These are phyloP conservation scores for Skeletonema tropicum DNA, from an alignment of 108 stramenopile species.

Conservation along the genomic window DNA sequence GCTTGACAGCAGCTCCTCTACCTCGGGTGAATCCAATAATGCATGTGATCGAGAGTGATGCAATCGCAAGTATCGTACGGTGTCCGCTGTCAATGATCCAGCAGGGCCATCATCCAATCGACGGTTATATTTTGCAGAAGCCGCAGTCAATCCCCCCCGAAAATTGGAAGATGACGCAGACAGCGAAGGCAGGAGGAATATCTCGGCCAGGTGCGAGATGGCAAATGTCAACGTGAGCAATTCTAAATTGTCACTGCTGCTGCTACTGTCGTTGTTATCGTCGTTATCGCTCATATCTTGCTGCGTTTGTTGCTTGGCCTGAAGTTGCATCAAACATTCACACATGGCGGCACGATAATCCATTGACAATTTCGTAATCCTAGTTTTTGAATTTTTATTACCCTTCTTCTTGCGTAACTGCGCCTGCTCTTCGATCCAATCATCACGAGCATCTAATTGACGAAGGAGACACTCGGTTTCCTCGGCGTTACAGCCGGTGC, in stretches of 20 bases:
- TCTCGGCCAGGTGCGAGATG: constrained; percentile 68
- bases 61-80: constrained; percentile 71
- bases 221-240: constrained; percentile 60
- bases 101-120: constrained; percentile 36
- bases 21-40: constrained; percentile 16
- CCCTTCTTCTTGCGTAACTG: not conserved
- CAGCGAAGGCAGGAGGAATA: constrained; percentile 50
- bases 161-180: not conserved
- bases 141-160: constrained; percentile 1
- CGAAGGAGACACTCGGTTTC: constrained; percentile 71
- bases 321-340: constrained; percentile 55
- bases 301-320: not conserved
- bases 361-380: constrained; percentile 30
- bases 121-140: not conserved
- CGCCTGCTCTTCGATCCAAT: constrained; percentile 27
- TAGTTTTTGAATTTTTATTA: constrained; percentile 3
- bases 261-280: constrained; percentile 16
- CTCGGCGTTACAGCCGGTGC: constrained; percentile 61
- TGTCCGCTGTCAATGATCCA: constrained; percentile 78
- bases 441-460: constrained; percentile 63
- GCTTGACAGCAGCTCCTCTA: constrained; percentile 43
- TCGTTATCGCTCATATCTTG: constrained; percentile 10
- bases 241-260: constrained; percentile 49
- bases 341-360: constrained; percentile 61
- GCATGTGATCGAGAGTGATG: constrained; percentile 43